phyloP scores from a whole-genome alignment of 805 yeast species.

The Phaffomyces opuntiae region DNA sequence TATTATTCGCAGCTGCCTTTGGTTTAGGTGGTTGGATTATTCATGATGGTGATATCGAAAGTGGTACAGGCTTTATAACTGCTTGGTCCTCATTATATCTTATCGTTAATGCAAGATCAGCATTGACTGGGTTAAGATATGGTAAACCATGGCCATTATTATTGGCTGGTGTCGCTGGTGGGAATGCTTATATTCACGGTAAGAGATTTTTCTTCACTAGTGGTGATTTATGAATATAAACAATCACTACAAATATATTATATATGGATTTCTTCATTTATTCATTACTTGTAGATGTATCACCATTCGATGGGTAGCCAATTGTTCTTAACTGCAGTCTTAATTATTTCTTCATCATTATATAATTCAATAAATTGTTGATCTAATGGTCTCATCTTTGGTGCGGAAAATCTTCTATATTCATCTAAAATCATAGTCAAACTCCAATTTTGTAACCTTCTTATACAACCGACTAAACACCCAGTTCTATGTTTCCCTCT shows the following conservation, averaged over 20 bases:
- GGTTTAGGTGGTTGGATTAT: conserved; percentile 69
- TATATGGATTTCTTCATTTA: background rate
- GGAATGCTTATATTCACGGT: conserved; percentile 64
- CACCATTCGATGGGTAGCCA: conserved; percentile 72
- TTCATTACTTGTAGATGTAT: background rate
- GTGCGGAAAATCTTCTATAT: conserved; percentile 88
- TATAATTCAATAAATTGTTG: conserved; percentile 93
- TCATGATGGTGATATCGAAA: conserved; percentile 64
- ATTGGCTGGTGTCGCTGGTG: conserved; percentile 49
- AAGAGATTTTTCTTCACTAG: conserved; percentile 45
- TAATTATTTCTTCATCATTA: conserved; percentile 55
- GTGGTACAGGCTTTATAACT: conserved; percentile 73
- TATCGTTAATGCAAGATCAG: conserved; percentile 59
- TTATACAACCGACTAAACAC: conserved; percentile 86
- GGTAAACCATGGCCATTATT: conserved; percentile 59
- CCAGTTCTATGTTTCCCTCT: conserved; percentile 97
- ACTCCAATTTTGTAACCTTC: conserved; percentile 89
- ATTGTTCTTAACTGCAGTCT: conserved; percentile 41
- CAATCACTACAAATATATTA: too few species aligned
- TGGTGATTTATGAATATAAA: background rate
- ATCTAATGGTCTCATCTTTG: conserved; percentile 92
- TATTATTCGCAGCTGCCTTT: conserved; percentile 54
- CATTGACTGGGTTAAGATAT: conserved; percentile 43
- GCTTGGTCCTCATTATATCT: conserved; percentile 80
- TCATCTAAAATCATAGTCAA: conserved; percentile 92